These are phyloP conservation scores for Mycena venus DNA, from an alignment of 768 basidiomycete genomes.

Conservation along the genomic window DNA sequence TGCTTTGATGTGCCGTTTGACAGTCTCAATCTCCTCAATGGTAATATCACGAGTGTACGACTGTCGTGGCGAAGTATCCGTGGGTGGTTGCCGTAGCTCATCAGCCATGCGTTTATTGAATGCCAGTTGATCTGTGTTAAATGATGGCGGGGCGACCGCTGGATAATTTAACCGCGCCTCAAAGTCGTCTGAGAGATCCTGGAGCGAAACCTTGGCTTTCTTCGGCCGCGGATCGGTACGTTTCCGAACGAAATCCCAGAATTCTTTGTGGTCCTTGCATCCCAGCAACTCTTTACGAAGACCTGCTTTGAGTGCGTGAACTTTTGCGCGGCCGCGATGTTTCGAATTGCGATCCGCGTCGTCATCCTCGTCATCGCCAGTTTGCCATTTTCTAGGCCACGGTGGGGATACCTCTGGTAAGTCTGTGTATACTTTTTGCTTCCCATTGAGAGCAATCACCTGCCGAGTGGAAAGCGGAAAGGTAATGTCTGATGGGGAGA, in stretches of 20 bases:
- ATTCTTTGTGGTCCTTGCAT: not conserved
- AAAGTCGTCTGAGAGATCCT: too few species aligned
- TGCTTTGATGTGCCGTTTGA: not conserved
- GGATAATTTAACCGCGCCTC: too few species aligned
- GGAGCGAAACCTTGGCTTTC: too few species aligned
- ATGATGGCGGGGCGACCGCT: not conserved
- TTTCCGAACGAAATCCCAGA: too few species aligned
- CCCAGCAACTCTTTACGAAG: not conserved
- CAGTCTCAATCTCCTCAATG: not conserved
- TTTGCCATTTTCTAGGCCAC: not conserved
- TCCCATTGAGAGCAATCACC: too few species aligned
- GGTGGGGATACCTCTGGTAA: not conserved
- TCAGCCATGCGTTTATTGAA: not conserved
- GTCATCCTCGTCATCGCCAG: not conserved
- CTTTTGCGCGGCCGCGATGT: too few species aligned
- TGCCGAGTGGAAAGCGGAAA: too few species aligned
- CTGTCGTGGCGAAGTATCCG: not conserved
- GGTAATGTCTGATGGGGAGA: too few species aligned
- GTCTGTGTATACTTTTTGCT: not conserved
- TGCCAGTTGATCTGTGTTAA: not conserved
- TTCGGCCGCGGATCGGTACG: too few species aligned
- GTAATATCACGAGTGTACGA: not conserved
- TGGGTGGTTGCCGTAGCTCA: not conserved
- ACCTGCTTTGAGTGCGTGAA: not conserved
- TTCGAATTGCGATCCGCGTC: too few species aligned